Evolutionary conservation across 2,329 filamentous ascomycete species (phyloP).

Genomic region (Monilinia fructigena): DNA sequence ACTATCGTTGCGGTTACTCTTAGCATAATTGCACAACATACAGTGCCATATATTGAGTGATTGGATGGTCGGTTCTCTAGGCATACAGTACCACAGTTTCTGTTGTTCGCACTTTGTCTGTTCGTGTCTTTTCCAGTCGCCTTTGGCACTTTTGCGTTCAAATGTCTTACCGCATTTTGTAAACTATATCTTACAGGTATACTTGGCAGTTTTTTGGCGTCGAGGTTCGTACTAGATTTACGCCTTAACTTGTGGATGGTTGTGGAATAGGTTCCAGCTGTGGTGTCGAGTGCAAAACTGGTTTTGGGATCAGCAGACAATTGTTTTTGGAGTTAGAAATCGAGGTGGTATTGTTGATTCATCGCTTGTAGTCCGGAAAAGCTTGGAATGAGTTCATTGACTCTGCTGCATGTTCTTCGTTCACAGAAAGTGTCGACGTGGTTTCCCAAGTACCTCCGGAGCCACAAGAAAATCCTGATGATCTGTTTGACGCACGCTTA

Average conservation of each 20-base stretch:
- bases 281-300: not conserved
- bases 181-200: conserved; percentile 26
- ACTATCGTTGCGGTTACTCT: conserved; percentile 24
- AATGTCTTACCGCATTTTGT: conserved; percentile 29
- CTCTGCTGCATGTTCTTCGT: not conserved
- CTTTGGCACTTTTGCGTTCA: conserved; percentile 26
- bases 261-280: not conserved
- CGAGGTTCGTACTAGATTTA: not conserved
- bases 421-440: conserved; percentile 24
- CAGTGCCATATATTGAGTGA: conserved; percentile 26
- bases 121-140: conserved; percentile 35
- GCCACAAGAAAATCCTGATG: conserved; percentile 23
- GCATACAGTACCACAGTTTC: conserved; percentile 31
- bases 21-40: conserved; percentile 26
- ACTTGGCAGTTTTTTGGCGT: conserved; percentile 1
- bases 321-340: not conserved
- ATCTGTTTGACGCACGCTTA: conserved; percentile 16
- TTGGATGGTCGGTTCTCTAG: conserved; percentile 22
- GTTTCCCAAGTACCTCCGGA: conserved; percentile 29
- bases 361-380: not conserved
- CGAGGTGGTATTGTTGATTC: not conserved
- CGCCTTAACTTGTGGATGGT: not conserved
- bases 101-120: conserved; percentile 31
- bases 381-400: not conserved
- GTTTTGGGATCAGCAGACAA: not conserved